These are phyloP conservation scores for Trichoderma sp. DNA, from an alignment of 2,329 filamentous ascomycete species.

Conservation along the genomic window DNA sequence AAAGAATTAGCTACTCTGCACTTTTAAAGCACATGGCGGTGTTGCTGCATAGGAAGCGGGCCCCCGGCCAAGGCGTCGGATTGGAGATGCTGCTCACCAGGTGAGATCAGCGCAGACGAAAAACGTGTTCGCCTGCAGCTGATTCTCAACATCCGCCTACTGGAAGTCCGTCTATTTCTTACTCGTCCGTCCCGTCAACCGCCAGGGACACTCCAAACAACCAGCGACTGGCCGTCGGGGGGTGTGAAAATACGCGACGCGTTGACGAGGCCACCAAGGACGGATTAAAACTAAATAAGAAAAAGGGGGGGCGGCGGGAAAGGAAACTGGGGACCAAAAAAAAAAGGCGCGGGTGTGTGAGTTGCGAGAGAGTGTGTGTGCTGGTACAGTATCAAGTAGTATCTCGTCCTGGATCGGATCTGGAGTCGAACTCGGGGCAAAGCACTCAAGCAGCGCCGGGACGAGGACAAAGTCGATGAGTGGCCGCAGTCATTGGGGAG, in stretches of 20 bases:
- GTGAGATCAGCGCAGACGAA: conserved; percentile 68
- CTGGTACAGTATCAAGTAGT: conserved; percentile 8
- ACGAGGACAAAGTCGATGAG: conserved; percentile 34
- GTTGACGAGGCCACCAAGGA: conserved; percentile 35
- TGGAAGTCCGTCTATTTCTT: conserved; percentile 32
- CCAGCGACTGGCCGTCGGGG: conserved; percentile 18
- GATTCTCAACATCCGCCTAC: conserved; percentile 50
- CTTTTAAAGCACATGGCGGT: conserved; percentile 31
- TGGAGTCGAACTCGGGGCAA: conserved; percentile 30
- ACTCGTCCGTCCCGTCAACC: conserved; percentile 31
- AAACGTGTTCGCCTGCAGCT: conserved; percentile 60
- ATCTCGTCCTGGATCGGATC: conserved; percentile 29
- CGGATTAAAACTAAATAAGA: conserved; percentile 29
- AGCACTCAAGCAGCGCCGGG: conserved; percentile 36
- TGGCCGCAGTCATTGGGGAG: conserved; percentile 41
- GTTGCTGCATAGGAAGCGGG: conserved; percentile 26
- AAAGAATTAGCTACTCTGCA: conserved; percentile 35
- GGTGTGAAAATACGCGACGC: conserved; percentile 40
- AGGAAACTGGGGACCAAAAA: conserved; percentile 22
- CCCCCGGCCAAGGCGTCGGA: conserved; percentile 18
- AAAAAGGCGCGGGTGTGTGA: conserved; percentile 19
- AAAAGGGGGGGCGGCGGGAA: conserved; percentile 31
- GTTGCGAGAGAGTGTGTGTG: conserved; percentile 5
- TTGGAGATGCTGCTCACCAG: conserved; percentile 47
- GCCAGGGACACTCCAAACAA: conserved; percentile 28